Percentiles rank a stretch among this genome's conserved stretches.
These are phyloP conservation scores for Schrenkiella parvula DNA, from an alignment of 345 rosid species.

Conservation along the genomic window DNA sequence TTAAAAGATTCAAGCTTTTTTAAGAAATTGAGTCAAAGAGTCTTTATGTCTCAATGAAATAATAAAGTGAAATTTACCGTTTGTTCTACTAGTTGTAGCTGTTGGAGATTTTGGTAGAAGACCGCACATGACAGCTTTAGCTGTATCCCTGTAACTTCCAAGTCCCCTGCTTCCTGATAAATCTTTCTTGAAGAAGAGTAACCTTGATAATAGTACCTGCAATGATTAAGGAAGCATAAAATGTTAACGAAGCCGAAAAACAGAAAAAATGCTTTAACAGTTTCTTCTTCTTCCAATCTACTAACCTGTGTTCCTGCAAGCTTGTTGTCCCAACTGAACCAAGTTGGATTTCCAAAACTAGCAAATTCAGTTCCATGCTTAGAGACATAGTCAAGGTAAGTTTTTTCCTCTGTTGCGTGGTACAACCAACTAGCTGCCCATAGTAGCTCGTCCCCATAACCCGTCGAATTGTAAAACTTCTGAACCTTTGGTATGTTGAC, in stretches of 20 bases:
- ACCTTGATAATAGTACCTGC: conserved; percentile 83
- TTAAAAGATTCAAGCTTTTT: neutral
- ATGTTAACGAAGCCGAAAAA: neutral
- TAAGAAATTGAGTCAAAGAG: neutral
- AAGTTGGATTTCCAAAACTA: conserved; percentile 76
- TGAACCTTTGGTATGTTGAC: conserved; percentile 60
- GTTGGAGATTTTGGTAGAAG: conserved; percentile 85
- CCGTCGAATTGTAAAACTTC: conserved; percentile 72
- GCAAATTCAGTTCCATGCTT: conserved; percentile 66
- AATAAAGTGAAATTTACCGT: conserved; percentile 40
- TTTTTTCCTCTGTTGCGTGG: conserved; percentile 73
- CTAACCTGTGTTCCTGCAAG: conserved; percentile 96
- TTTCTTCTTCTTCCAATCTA: neutral
- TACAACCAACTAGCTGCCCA: conserved; percentile 99
- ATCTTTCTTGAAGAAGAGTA: conserved; percentile 70
- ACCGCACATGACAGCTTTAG: conserved; percentile 93
- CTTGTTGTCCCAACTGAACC: conserved; percentile 99
- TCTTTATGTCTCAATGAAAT: neutral
- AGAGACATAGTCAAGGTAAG: conserved; percentile 67
- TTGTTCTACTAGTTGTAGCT: conserved; percentile 78
- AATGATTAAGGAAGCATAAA: neutral
- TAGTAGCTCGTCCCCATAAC: conserved; percentile 82
- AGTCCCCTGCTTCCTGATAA: conserved; percentile 57
- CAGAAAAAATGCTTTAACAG: neutral
- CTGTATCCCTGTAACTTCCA: conserved; percentile 61